Evolutionary conservation across 2,329 filamentous ascomycete species (phyloP).

Genomic region (Colletotrichum tanaceti): DNA sequence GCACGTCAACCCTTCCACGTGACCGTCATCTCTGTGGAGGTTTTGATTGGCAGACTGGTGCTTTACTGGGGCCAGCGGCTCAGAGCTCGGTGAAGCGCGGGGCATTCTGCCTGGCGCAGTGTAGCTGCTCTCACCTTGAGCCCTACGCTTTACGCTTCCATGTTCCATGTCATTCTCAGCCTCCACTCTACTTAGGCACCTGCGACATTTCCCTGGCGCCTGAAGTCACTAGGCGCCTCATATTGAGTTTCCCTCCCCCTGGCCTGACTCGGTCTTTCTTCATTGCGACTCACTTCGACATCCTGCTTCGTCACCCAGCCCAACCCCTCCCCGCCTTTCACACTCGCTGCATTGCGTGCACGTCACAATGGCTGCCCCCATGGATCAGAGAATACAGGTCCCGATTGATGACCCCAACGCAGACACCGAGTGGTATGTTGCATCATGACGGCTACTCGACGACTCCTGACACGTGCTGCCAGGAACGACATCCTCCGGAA

Average conservation of each 20-base stretch:
- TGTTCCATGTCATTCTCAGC: conserved; percentile 18
- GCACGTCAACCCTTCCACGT: conserved; percentile 54
- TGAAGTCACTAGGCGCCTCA: conserved; percentile 4
- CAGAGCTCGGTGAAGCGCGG: conserved; percentile 26
- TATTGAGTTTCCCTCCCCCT: background rate
- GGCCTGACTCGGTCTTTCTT: background rate
- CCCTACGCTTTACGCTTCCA: background rate
- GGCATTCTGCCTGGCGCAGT: background rate
- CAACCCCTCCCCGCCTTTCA: background rate
- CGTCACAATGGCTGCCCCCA: conserved; percentile 67
- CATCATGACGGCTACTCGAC: conserved; percentile 43
- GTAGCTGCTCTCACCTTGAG: conserved; percentile 2
- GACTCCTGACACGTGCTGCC: conserved; percentile 34
- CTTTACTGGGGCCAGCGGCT: background rate
- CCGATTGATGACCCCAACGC: conserved; percentile 95
- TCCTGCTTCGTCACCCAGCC: background rate
- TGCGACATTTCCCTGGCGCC: conserved; percentile 22
- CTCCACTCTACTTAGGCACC: conserved; percentile 17
- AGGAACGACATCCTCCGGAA: conserved; percentile 99
- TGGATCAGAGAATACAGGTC: conserved; percentile 76
- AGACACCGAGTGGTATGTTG: conserved; percentile 90
- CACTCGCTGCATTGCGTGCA: background rate
- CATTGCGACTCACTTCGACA: background rate
- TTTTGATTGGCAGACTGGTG: conserved; percentile 9
- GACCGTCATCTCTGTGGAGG: conserved; percentile 40